phyloP scores from a whole-genome alignment of 108 stramenopile genomes.

The Phaeodactylum tricornutum region DNA sequence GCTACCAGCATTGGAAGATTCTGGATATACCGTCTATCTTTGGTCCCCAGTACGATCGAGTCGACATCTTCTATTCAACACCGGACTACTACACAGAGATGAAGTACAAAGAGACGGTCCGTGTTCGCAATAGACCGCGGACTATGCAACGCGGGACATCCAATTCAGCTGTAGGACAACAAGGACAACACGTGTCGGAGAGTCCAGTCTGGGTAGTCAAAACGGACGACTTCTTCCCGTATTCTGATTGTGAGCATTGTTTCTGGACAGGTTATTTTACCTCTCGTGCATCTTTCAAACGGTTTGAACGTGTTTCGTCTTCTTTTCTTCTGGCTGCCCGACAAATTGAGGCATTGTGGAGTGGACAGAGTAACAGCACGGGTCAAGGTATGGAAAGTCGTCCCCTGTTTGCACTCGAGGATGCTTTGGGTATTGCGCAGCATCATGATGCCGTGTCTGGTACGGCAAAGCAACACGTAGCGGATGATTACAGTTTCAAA shows the following conservation, averaged over 20 bases:
- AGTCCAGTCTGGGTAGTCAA: conserved; percentile 32
- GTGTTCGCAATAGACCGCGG: too few species aligned
- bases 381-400: not conserved
- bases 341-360: conserved; percentile 48
- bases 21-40: conserved; percentile 33
- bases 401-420: conserved; percentile 50
- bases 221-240: conserved; percentile 92
- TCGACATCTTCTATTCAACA: conserved; percentile 85
- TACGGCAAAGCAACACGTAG: conserved; percentile 85
- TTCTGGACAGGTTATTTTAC: conserved; percentile 97
- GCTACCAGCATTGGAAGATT: conserved; percentile 9
- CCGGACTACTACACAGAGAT: conserved; percentile 76
- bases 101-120: conserved; percentile 44
- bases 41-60: conserved; percentile 38
- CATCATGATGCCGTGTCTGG: conserved; percentile 92
- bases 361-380: not conserved
- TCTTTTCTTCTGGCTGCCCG: conserved; percentile 63
- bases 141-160: not conserved
- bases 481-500: conserved; percentile 82
- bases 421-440: conserved; percentile 75
- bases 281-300: conserved; percentile 74
- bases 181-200: not conserved
- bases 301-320: conserved; percentile 71
- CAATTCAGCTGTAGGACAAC: conserved; percentile 1
- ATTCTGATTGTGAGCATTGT: conserved; percentile 77